Evolutionary conservation across 2,329 filamentous ascomycete species (phyloP).

Genomic region (Cordyceps farinosa): DNA sequence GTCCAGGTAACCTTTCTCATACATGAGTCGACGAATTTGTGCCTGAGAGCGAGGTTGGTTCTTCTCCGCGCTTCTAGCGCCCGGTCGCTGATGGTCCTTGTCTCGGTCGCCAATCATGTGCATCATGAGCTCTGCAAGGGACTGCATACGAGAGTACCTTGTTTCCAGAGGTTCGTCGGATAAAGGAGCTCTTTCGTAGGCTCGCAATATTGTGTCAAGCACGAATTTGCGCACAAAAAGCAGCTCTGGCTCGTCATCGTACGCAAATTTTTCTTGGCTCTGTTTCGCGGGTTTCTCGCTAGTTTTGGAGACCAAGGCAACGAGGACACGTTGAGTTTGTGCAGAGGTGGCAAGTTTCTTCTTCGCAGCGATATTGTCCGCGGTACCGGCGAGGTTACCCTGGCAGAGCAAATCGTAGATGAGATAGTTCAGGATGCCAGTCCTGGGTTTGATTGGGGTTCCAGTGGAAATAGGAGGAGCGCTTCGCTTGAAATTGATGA

Average conservation of each 20-base stretch:
- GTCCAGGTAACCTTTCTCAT: slow-evolving; percentile 92
- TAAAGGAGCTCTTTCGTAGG: slow-evolving; percentile 81
- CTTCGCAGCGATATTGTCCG: slow-evolving; percentile 72
- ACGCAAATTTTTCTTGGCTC: slow-evolving; percentile 54
- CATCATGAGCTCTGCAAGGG: slow-evolving; percentile 86
- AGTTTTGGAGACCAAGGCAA: slow-evolving; percentile 84
- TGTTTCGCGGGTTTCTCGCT: slow-evolving; percentile 67
- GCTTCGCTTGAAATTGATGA: slow-evolving; percentile 97
- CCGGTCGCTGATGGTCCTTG: slow-evolving; percentile 48
- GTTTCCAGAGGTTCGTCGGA: slow-evolving; percentile 77
- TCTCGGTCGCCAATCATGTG: slow-evolving; percentile 83
- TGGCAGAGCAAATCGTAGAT: slow-evolving; percentile 70
- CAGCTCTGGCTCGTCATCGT: slow-evolving; percentile 77
- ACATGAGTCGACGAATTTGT: slow-evolving; percentile 92
- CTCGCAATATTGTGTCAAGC: slow-evolving; percentile 84
- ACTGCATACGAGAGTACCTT: slow-evolving; percentile 84
- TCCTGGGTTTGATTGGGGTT: slow-evolving; percentile 91
- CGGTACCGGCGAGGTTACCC: slow-evolving; percentile 60
- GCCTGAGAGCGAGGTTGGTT: slow-evolving; percentile 60
- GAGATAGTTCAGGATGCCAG: slow-evolving; percentile 89
- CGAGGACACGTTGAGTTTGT: slow-evolving; percentile 82
- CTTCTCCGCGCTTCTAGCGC: slow-evolving; percentile 37
- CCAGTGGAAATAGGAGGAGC: slow-evolving; percentile 76
- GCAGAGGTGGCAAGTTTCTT: slow-evolving; percentile 82
- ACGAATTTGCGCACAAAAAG: slow-evolving; percentile 93